A percentile compares a stretch with the other conserved stretches of the same genome.
Evolutionary conservation across 805 yeast genomes (phyloP).

Genomic region (Yarrowia sp.): DNA sequence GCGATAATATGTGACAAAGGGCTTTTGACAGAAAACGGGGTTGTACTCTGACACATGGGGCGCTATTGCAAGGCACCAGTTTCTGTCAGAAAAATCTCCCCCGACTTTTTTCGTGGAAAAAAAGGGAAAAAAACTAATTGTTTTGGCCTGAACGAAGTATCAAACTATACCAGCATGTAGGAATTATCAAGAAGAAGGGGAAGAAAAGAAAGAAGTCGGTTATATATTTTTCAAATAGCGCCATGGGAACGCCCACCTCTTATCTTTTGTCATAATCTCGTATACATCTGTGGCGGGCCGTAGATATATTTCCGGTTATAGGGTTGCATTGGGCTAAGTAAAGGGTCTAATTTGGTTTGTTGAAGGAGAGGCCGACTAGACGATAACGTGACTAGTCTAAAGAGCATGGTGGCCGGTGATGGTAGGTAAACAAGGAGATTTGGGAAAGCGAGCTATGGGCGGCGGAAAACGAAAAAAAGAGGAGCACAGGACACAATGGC

Average conservation of each 20-base stretch:
- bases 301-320: background rate
- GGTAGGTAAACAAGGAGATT: too few species aligned
- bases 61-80: conserved; percentile 2
- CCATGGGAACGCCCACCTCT: too few species aligned
- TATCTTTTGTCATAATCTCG: too few species aligned
- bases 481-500: background rate
- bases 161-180: too few species aligned
- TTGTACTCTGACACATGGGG: background rate
- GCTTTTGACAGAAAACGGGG: conserved; percentile 21
- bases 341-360: background rate
- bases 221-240: too few species aligned
- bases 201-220: too few species aligned
- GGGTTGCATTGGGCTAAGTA: conserved; percentile 10
- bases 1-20: background rate
- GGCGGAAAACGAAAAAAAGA: background rate
- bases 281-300: background rate
- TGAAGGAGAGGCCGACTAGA: background rate
- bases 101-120: too few species aligned
- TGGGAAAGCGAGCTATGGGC: too few species aligned
- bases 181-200: too few species aligned
- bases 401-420: background rate
- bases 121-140: background rate
- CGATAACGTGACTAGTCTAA: background rate
- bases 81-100: too few species aligned
- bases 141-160: too few species aligned